Conservation (phyloP, 768 basidiomycete species). For the Cystobasidium ongulense region DNA sequence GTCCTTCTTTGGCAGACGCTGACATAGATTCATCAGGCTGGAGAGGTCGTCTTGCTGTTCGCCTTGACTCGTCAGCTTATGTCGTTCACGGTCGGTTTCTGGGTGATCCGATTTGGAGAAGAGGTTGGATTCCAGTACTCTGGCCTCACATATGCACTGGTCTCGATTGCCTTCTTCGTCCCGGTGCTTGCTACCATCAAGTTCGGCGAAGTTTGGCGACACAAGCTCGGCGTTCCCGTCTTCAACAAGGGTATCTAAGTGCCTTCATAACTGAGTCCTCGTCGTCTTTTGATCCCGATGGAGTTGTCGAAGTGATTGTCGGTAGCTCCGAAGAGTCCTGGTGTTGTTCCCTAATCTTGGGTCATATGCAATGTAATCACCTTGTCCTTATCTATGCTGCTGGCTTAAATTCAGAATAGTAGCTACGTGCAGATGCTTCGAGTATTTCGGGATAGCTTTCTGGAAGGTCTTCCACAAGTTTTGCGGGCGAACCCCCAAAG, state of each 20-base stretch:
- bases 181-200: slow-evolving; percentile 8
- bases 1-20: background rate
- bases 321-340: no score
- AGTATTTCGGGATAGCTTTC: slow-evolving; percentile 14
- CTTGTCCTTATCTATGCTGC: background rate
- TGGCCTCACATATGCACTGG: slow-evolving; percentile 13
- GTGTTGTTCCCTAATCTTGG: no score
- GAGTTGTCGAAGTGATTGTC: no score
- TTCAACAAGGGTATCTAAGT: slow-evolving; percentile 17
- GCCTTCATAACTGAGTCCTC: background rate
- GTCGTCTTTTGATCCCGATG: no score
- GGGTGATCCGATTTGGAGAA: slow-evolving; percentile 5
- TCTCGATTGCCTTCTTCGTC: background rate
- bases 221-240: background rate
- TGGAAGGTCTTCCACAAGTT: slow-evolving; percentile 16
- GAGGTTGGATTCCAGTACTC: slow-evolving; percentile 16
- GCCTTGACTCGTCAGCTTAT: slow-evolving; percentile 6
- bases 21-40: background rate
- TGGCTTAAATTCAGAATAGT: slow-evolving; percentile 11
- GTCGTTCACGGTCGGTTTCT: slow-evolving; percentile 21
- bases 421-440: background rate
- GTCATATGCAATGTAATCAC: background rate
- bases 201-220: slow-evolving; percentile 8
- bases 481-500: slow-evolving; percentile 84
- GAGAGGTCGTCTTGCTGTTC: slow-evolving; percentile 13